Base-by-base conservation (phyloP, 1,284 basidiomycete species). In the Leccinum fuscescens region DNA sequence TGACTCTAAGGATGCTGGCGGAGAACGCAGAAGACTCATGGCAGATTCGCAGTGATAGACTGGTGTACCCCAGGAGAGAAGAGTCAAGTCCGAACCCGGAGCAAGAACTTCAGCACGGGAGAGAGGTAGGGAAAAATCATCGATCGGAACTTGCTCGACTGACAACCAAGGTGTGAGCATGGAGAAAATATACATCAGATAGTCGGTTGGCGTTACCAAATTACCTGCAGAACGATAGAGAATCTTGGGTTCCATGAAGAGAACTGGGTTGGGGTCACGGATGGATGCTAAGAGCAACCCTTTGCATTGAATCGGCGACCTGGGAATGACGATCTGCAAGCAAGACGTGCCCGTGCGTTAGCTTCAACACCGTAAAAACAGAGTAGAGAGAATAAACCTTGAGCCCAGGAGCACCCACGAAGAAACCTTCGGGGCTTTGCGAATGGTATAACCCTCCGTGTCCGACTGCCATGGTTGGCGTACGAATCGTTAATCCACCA, bases 221-320 rank as follows among this genome's bases (percentile, higher is more conserved):
- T 22, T 67, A 89, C 88, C 84, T 69, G 90, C 83, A 51, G 90
- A 92, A 56, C 92, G 86, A 71, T 95, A 95, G 6, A 96, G 79
- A 59, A 94, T 83, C 74, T 98, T 98, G 9, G 95, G 95, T 75
- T 98, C 95, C 82, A 98, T 90, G 74, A 98, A 94, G 54, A 98
- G 85, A 6, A 94, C 91, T 0, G 96, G 96, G 69, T 96, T 96
- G 0, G 93, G 92, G 70, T 97, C 94, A 50, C 93, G 85, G 60
- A 98, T 93, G 0, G 93, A 87, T 4, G 86, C 84, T 5, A 96
- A 80, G 6, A 98, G 78, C 1, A 98, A 78, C 1, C 95, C 95
- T 75, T 98, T 98, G 20, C 94, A 95, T 79, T 98, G 96, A 42
- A 96, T 88, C 0, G 95, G 96, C 3, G 92, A 94, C 15, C 95